Conservation (phyloP, 805 yeast species). For the Candida vaughaniae region DNA sequence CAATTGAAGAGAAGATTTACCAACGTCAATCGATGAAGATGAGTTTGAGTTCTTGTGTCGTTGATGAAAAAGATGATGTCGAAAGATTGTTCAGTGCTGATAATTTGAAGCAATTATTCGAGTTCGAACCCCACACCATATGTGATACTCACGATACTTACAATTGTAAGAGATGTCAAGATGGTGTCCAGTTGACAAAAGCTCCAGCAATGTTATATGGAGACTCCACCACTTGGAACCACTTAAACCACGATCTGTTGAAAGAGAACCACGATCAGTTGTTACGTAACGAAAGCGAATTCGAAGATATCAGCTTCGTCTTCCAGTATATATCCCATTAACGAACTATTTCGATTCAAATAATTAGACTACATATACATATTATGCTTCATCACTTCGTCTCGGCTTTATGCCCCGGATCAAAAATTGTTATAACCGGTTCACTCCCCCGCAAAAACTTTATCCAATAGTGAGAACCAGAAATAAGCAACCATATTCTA, state of each 20-base stretch:
- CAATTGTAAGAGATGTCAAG: slow-evolving; percentile 75
- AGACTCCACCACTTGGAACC: slow-evolving; percentile 98
- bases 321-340: slow-evolving; percentile 91
- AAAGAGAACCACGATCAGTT: slow-evolving; percentile 71
- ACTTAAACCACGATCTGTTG: slow-evolving; percentile 64
- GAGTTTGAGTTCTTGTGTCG: slow-evolving; percentile 91
- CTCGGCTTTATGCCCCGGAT: no score
- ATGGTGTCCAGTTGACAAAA: slow-evolving; percentile 54
- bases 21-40: slow-evolving; percentile 95
- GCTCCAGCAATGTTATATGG: slow-evolving; percentile 93
- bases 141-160: slow-evolving; percentile 94
- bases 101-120: slow-evolving; percentile 71
- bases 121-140: slow-evolving; percentile 59
- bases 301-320: slow-evolving; percentile 74
- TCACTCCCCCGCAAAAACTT: slow-evolving; percentile 7
- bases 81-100: slow-evolving; percentile 89
- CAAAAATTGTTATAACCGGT: no score
- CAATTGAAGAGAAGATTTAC: slow-evolving; percentile 93
- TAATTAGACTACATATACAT: no score
- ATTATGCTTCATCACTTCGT: no score
- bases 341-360: no score
- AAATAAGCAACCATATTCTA: slow-evolving; percentile 3
- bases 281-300: slow-evolving; percentile 68
- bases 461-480: slow-evolving; percentile 5
- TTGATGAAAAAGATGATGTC: slow-evolving; percentile 93